phyloP scores from a whole-genome alignment of 768 basidiomycete genomes.

The Mycena capillaripes region DNA sequence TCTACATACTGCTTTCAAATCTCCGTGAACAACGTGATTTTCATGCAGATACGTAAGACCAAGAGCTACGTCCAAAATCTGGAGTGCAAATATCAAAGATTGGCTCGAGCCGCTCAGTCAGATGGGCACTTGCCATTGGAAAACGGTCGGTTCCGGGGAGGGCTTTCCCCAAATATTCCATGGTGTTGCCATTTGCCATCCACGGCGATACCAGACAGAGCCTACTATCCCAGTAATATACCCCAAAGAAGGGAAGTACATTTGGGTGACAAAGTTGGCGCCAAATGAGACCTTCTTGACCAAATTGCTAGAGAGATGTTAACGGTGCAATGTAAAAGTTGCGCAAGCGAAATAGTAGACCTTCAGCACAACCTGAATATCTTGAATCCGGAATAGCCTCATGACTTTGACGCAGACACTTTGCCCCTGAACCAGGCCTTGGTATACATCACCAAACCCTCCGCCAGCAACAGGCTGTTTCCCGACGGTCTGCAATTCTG shows the following conservation, averaged over 20 bases:
- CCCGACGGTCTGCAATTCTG: background rate
- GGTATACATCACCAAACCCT: no score
- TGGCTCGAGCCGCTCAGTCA: background rate
- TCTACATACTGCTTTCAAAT: background rate
- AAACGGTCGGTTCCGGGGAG: conserved; percentile 26
- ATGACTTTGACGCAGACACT: no score
- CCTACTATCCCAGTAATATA: background rate
- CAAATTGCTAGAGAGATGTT: background rate
- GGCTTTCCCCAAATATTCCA: conserved; percentile 23
- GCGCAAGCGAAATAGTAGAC: no score
- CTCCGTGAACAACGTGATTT: background rate
- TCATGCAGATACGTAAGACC: background rate
- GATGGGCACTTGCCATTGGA: background rate
- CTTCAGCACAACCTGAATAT: no score
- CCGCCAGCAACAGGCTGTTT: no score
- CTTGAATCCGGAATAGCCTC: no score
- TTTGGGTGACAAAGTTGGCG: no score
- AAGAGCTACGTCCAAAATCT: background rate
- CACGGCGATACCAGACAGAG: conserved; percentile 13
- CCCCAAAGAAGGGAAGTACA: no score
- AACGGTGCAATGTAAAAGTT: no score
- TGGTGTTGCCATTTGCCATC: background rate
- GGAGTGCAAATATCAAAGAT: background rate
- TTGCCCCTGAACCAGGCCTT: no score
- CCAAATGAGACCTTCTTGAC: background rate